A percentile compares a stretch with the other conserved stretches of the same genome.
Conservation (phyloP, 2,329 filamentous ascomycete species). For the Cladosporium sphaerospermum region DNA sequence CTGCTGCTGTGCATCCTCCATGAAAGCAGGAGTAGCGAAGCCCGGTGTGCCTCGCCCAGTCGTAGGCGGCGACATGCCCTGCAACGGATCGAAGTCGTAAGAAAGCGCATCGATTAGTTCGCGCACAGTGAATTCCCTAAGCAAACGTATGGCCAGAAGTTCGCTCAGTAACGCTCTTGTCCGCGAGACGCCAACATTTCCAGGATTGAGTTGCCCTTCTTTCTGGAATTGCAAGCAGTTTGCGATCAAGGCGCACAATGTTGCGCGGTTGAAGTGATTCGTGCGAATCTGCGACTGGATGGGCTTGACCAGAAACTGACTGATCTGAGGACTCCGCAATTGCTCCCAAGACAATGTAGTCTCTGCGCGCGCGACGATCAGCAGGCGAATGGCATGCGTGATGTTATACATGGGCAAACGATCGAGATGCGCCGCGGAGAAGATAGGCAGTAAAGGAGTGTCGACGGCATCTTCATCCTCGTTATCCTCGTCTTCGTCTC, state of each 20-base stretch:
- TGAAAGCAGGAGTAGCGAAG: constrained; percentile 7
- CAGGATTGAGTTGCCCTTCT: constrained; percentile 74
- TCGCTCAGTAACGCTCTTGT: constrained; percentile 87
- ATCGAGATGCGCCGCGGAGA: constrained; percentile 74
- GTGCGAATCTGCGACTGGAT: constrained; percentile 84
- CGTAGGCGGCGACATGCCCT: constrained; percentile 59
- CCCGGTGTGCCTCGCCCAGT: constrained; percentile 25
- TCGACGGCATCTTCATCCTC: constrained; percentile 41
- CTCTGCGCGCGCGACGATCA: constrained; percentile 80
- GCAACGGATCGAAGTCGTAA: constrained; percentile 90
- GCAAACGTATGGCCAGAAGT: constrained; percentile 77
- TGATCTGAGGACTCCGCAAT: constrained; percentile 88
- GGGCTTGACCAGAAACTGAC: constrained; percentile 90
- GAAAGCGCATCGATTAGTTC: constrained; percentile 91
- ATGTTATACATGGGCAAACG: constrained; percentile 82
- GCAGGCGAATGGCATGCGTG: constrained; percentile 80
- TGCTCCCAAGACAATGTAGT: constrained; percentile 94
- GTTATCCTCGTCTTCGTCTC: constrained; percentile 36
- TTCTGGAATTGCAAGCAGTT: constrained; percentile 92
- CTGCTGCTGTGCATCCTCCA: constrained; percentile 26
- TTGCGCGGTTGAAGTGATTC: constrained; percentile 78
- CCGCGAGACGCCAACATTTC: constrained; percentile 74
- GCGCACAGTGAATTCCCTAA: constrained; percentile 82
- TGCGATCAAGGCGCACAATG: constrained; percentile 82
- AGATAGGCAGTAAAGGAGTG: constrained; percentile 64